Evolutionary conservation across 1,284 basidiomycete species (phyloP).

Genomic region (Ceratobasidium sp.): DNA sequence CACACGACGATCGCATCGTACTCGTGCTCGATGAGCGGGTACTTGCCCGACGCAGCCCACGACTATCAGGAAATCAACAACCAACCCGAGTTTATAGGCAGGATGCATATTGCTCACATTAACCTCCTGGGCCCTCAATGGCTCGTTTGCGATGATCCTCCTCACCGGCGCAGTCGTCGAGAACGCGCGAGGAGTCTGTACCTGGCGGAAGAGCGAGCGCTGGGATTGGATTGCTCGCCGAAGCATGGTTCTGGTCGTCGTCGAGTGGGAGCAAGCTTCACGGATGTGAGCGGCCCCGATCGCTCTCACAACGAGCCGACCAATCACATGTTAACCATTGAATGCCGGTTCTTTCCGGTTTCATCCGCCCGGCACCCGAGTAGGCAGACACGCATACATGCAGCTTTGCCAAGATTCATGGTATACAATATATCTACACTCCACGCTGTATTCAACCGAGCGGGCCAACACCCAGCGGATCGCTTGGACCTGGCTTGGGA

Average conservation of each 20-base stretch:
- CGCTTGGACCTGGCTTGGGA: conserved; percentile 3
- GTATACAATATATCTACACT: conserved; percentile 1
- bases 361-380: conserved; percentile 20
- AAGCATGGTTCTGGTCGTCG: conserved; percentile 20
- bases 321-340: conserved; percentile 41
- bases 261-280: conserved; percentile 14
- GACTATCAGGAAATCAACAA: neutral
- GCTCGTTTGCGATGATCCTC: conserved; percentile 78
- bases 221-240: conserved; percentile 29
- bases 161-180: conserved; percentile 67
- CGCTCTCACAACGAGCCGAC: conserved; percentile 28
- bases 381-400: neutral
- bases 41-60: conserved; percentile 48
- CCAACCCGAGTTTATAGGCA: no score
- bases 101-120: conserved; percentile 61
- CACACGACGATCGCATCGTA: conserved; percentile 97
- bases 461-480: conserved; percentile 27
- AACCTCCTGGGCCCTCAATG: conserved; percentile 85
- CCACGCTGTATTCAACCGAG: conserved; percentile 1
- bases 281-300: conserved; percentile 13
- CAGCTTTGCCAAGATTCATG: neutral
- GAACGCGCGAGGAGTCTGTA: conserved; percentile 62
- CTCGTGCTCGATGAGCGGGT: conserved; percentile 97
- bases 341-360: conserved; percentile 34
- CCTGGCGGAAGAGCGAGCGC: neutral